Conservation (phyloP, 2,329 filamentous ascomycete genomes). For the Apiospora koreana region DNA sequence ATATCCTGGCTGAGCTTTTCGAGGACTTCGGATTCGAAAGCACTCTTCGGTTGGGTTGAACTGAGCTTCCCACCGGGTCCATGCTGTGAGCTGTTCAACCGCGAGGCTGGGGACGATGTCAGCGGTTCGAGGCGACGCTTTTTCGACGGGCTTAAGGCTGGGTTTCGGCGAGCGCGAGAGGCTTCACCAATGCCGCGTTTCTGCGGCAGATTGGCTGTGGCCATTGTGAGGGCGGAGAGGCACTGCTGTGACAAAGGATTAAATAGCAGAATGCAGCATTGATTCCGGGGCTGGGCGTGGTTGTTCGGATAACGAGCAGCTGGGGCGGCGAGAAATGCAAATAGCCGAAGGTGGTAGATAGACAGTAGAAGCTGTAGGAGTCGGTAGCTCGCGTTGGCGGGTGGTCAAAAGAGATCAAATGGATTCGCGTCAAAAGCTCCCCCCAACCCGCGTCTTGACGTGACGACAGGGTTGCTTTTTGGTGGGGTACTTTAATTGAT, state of each 20-base stretch:
- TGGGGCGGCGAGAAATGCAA: neutral
- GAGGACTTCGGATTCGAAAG: slow-evolving; percentile 90
- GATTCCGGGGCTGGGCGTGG: neutral
- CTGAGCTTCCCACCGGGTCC: slow-evolving; percentile 62
- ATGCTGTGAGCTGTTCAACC: slow-evolving; percentile 65
- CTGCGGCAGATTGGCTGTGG: slow-evolving; percentile 59
- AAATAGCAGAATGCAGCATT: slow-evolving; percentile 10
- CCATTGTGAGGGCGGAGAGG: slow-evolving; percentile 37
- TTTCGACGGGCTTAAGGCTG: slow-evolving; percentile 54
- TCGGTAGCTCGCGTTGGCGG: neutral
- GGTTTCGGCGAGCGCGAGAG: slow-evolving; percentile 64
- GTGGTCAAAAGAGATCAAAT: slow-evolving; percentile 1
- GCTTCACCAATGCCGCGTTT: slow-evolving; percentile 74
- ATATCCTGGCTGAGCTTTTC: slow-evolving; percentile 97
- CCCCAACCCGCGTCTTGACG: slow-evolving; percentile 8
- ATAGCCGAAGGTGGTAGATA: neutral
- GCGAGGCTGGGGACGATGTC: slow-evolving; percentile 55
- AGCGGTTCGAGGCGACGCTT: slow-evolving; percentile 80
- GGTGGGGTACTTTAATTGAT: slow-evolving; percentile 1
- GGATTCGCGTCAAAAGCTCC: neutral
- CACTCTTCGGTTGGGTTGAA: slow-evolving; percentile 82
- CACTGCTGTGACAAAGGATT: neutral
- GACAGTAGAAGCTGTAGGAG: neutral
- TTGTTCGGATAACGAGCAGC: neutral
- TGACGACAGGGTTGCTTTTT: neutral